phyloP scores from a whole-genome alignment of 805 yeast genomes.

The Starmerella riodocensis region DNA sequence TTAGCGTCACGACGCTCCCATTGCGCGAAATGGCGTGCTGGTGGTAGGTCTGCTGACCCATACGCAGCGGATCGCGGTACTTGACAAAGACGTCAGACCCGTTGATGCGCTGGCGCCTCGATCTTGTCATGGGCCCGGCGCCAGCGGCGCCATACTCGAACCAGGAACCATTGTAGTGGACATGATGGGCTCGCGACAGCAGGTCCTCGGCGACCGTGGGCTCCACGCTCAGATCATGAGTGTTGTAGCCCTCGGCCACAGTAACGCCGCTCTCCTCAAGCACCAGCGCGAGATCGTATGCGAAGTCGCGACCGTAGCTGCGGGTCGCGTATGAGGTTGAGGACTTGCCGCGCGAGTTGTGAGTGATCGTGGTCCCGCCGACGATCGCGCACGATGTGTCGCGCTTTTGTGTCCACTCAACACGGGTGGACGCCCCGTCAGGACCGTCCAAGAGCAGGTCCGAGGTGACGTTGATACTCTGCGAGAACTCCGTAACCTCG shows the following conservation, averaged over 20 bases:
- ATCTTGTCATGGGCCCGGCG: too few species aligned
- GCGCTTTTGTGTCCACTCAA: constrained; percentile 5
- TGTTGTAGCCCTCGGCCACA: constrained; percentile 1
- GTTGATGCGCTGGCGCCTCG: neutral
- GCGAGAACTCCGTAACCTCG: constrained; percentile 3
- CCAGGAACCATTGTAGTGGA: constrained; percentile 13
- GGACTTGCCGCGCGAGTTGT: constrained; percentile 1
- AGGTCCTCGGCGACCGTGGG: constrained; percentile 1
- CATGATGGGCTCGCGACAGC: constrained; percentile 3
- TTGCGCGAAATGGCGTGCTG: constrained; percentile 11
- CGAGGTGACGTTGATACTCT: constrained; percentile 3
- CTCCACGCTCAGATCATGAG: neutral
- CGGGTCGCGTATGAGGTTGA: neutral
- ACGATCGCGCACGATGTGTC: neutral
- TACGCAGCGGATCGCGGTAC: constrained; percentile 5
- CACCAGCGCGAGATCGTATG: constrained; percentile 3
- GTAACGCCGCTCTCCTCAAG: constrained; percentile 1
- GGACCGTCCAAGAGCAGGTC: constrained; percentile 1
- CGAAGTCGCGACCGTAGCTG: constrained; percentile 1
- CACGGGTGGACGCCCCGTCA: neutral
- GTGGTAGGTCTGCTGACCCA: constrained; percentile 1
- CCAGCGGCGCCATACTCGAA: neutral
- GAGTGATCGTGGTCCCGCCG: constrained; percentile 5
- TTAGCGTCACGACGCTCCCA: constrained; percentile 6
- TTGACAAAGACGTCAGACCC: constrained; percentile 10